Evolutionary conservation across 139 green algal species (phyloP), one percentile per base, ranked within the genome.

Genomic region (Ettlia oleoabundans): DNA sequence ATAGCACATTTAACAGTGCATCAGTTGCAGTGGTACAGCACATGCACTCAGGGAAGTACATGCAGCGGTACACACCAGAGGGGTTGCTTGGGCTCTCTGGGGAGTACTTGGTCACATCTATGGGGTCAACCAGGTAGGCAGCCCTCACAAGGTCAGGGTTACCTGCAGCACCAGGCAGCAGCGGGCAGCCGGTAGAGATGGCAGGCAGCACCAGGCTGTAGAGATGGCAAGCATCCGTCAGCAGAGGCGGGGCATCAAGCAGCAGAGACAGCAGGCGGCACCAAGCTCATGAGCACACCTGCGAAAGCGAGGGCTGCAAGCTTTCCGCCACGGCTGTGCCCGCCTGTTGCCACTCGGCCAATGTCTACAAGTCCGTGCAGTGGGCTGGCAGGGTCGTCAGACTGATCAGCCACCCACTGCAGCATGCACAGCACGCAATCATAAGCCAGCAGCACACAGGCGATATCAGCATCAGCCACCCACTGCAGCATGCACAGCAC

Each of bases 281-380:
- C n/a, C n/a, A n/a, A n/a, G n/a, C 5, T 28, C 32, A 43, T 33
- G 6, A 9, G 75, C 33, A 26, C 82, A 86, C 82, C 47, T 7
- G 83, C 75, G 73, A 91, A 87, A 1, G 88, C 66, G 13, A 95
- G 75, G 3, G 85, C 80, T 10, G 91, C 91, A 30, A 95, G 77
- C 83, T 95, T 94, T 58, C 71, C 91, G 24, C 91, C 91, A 13
- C 91, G 78, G 86, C 88, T 93, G 78, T 95, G 91, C 0, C 91
- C 91, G 4, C 65, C 81, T 9, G 81, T 76, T 8, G 52, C 80
- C n/a, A 87, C 66, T 26, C 26, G 58, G 3, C 21, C 47, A 30
- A 80, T 35, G 38, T 90, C 86, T 2, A 89, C 28, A 0, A 63
- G 28, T 0, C 69, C 30, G 19, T 85, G 63, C 38, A 91, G 81